phyloP scores from a whole-genome alignment of 441 rosid genomes.

The Isatis lusitanica region DNA sequence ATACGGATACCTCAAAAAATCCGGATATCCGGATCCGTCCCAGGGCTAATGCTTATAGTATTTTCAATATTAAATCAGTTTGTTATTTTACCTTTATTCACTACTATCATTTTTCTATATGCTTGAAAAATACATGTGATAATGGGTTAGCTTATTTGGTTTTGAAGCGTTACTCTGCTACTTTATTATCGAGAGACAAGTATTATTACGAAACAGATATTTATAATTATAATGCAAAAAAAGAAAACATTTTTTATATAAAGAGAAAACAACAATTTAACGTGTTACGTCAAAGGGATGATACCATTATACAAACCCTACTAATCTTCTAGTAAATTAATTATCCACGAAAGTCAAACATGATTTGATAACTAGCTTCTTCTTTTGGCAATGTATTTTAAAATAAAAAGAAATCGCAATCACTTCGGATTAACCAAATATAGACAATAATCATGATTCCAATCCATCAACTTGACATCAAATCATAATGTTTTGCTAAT shows the following conservation, averaged over 20 bases:
- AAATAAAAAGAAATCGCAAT: not conserved
- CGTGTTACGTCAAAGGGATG: conserved; percentile 1
- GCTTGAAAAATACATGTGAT: no score
- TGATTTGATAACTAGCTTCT: conserved; percentile 28
- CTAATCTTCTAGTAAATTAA: not conserved
- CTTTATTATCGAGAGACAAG: no score
- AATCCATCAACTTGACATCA: not conserved
- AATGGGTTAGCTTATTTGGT: no score
- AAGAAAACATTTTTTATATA: not conserved
- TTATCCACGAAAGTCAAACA: conserved; percentile 14
- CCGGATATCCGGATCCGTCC: no score
- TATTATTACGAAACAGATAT: no score
- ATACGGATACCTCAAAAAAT: no score
- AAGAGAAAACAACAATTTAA: not conserved
- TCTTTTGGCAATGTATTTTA: conserved; percentile 6
- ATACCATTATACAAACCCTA: not conserved
- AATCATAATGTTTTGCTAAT: not conserved
- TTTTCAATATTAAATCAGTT: no score
- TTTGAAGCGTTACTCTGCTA: no score
- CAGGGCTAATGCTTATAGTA: no score
- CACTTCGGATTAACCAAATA: conserved; percentile 16
- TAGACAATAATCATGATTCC: conserved; percentile 3
- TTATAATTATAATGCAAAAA: not conserved
- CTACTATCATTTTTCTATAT: no score
- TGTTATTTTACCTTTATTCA: no score